Conservation (phyloP, 2,329 filamentous ascomycete genomes). For the Paracoccidioides lutzii region DNA sequence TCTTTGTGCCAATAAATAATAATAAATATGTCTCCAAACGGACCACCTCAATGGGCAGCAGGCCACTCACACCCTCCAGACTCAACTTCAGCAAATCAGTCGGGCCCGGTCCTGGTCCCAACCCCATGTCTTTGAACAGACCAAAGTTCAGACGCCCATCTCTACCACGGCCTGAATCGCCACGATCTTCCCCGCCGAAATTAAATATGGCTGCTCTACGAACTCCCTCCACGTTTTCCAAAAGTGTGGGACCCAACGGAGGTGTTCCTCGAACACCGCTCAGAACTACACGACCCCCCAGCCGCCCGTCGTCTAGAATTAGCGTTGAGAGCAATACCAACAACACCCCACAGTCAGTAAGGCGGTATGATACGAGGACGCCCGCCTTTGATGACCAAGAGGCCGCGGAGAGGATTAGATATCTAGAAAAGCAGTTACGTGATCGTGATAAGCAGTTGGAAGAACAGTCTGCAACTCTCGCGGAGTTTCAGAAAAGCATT, state of each 20-base stretch:
- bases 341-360: constrained; percentile 15
- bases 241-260: constrained; percentile 17
- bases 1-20: constrained; percentile 81
- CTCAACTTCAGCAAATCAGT: constrained; percentile 82
- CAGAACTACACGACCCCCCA: constrained; percentile 23
- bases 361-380: constrained; percentile 20
- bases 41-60: constrained; percentile 43
- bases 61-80: constrained; percentile 50
- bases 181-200: constrained; percentile 47
- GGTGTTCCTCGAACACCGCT: constrained; percentile 36
- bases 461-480: constrained; percentile 68
- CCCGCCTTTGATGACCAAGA: constrained; percentile 11
- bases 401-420: constrained; percentile 56
- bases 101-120: constrained; percentile 61
- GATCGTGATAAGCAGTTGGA: constrained; percentile 79
- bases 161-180: constrained; percentile 78
- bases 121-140: constrained; percentile 52
- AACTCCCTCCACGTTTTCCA: constrained; percentile 37
- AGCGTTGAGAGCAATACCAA: constrained; percentile 25
- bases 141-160: constrained; percentile 55
- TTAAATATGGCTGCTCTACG: constrained; percentile 43
- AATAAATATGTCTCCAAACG: constrained; percentile 51
- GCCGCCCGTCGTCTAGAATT: constrained; percentile 27
- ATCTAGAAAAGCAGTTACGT: constrained; percentile 59
- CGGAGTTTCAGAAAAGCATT: constrained; percentile 81